Base-by-base conservation (phyloP, 805 yeast species). In the Cephaloascus fragrans region DNA sequence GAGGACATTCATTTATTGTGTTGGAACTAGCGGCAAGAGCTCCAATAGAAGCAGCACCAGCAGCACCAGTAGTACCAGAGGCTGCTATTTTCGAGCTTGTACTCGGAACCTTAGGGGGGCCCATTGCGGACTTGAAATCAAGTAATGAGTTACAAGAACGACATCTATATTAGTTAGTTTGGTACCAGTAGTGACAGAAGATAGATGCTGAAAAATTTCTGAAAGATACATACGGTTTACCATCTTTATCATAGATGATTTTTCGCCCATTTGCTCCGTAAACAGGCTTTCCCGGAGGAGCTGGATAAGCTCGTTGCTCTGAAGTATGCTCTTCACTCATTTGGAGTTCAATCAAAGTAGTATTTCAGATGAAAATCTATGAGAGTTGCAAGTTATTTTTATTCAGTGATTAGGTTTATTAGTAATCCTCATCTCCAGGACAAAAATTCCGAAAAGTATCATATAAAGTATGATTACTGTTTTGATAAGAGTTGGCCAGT, bases 101-200 rank as follows among this genome's bases (percentile, higher is more conserved):
- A 39, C 23, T 19, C 15, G 12, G n/a, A 33, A 19, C 18, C 15
- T 31, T 44, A 36, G 20, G 38, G 1, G 47, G 31, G 20, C 38
- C 34, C 4, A 51, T 72, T 4, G 80, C 90, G 55, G 74, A 62
- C 55, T 79, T 80, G 59, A 90, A 90, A 54, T 90, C 97, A 33
- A 77, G 57, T 29, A 90, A 61, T 0, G 88, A 61, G 59, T 89
- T 89, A 56, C 98, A 90, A 2, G 95, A 64, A 38, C 96, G 90
- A 53, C 98, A 90, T 42, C 83, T 77, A 40, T 3, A 12, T 58
- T 54, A 28, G 6, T 12, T 19, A 15, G 46, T 44, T 35, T 34
- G 34, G 34, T 43, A 39, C 34, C 26, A 14, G 9, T 20, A n/a
- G 17, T 20, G 45, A 19, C 12, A 26, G 15, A 18, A 10, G n/a